Evolutionary conservation across 2,329 filamentous ascomycete genomes (phyloP).

Genomic region (Colletotrichum agaves): DNA sequence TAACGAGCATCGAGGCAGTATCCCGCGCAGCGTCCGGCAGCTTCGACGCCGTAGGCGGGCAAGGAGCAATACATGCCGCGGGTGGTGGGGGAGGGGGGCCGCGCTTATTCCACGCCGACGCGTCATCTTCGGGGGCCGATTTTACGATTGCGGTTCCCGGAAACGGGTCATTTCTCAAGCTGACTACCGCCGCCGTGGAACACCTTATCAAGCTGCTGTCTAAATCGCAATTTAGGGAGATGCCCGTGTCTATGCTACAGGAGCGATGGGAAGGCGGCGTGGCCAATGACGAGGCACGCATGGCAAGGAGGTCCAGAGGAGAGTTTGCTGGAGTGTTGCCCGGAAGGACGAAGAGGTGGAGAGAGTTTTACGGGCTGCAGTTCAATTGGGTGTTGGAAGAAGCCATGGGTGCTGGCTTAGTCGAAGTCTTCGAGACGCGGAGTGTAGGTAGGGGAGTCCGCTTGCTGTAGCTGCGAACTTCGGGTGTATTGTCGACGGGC

Average conservation of each 20-base stretch:
- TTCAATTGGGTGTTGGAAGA: slow-evolving; percentile 80
- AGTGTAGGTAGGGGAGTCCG: slow-evolving; percentile 77
- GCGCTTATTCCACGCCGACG: slow-evolving; percentile 42
- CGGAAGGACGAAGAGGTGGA: slow-evolving; percentile 76
- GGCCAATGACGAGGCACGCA: slow-evolving; percentile 55
- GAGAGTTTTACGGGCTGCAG: slow-evolving; percentile 72
- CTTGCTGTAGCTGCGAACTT: slow-evolving; percentile 46
- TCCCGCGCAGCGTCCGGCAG: slow-evolving; percentile 75
- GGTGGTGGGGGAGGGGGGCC: slow-evolving; percentile 64
- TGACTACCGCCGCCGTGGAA: slow-evolving; percentile 68
- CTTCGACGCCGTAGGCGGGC: slow-evolving; percentile 74
- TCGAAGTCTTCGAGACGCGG: slow-evolving; percentile 80
- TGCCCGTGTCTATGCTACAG: slow-evolving; percentile 68
- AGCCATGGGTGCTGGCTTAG: slow-evolving; percentile 74
- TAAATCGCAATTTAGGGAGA: slow-evolving; percentile 70
- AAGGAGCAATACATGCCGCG: slow-evolving; percentile 70
- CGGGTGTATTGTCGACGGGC: slow-evolving; percentile 4
- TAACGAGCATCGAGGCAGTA: slow-evolving; percentile 71
- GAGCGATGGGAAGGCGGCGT: slow-evolving; percentile 79
- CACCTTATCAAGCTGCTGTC: slow-evolving; percentile 70
- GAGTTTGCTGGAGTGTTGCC: slow-evolving; percentile 68
- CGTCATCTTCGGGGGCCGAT: slow-evolving; percentile 44
- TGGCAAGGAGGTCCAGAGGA: slow-evolving; percentile 62
- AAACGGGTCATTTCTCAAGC: slow-evolving; percentile 74
- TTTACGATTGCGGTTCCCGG: slow-evolving; percentile 73